Base-by-base conservation (phyloP, 495 filamentous ascomycete genomes). In the Sporormia fimetaria region DNA sequence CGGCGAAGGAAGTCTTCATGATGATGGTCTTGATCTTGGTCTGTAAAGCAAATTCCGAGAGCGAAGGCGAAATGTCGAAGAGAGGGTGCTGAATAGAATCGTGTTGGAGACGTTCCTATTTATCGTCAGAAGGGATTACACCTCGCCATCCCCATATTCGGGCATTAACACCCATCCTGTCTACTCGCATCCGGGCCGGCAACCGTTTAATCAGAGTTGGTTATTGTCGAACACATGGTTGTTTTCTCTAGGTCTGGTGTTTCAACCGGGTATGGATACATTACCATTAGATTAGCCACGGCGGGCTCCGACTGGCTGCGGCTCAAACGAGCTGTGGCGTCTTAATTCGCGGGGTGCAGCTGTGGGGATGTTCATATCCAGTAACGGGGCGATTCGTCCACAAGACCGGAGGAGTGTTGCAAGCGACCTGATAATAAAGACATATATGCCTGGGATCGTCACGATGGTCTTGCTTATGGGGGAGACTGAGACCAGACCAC, bases 1-100 rank as follows among this genome's bases (percentile, higher is more conserved):
- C 27, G 20, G 37, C 26, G 14, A 40, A 3, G 11, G 32, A 27
- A 18, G 39, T 21, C 44, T 49, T 53, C 50, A 53, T 53, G 20
- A 25, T 52, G 35, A 29, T 10, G n/a, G 33, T 33, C 8, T 40
- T 17, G 27, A 37, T 18, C n/a, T n/a, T n/a, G n/a, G 12, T 7
- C 5, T 35, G 7, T 20, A 40, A 40, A 21, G 10, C 14, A 6
- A 36, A 38, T 5, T n/a, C 17, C 7, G 32, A 38, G 21, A 38
- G 6, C 12, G 11, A 14, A 17, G 30, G 6, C 33, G 16, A 3
- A 37, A 14, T 29, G 6, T 16, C 30, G 37, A 40, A 30, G 23
- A 3, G 25, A 40, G 21, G 5, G 23, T n/a, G n/a, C n/a, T n/a
- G n/a, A n/a, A n/a, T n/a, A n/a, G n/a, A n/a, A n/a, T n/a, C n/a